phyloP scores from a whole-genome alignment of 73 alveolate species.

The Tetrahymena borealis region DNA sequence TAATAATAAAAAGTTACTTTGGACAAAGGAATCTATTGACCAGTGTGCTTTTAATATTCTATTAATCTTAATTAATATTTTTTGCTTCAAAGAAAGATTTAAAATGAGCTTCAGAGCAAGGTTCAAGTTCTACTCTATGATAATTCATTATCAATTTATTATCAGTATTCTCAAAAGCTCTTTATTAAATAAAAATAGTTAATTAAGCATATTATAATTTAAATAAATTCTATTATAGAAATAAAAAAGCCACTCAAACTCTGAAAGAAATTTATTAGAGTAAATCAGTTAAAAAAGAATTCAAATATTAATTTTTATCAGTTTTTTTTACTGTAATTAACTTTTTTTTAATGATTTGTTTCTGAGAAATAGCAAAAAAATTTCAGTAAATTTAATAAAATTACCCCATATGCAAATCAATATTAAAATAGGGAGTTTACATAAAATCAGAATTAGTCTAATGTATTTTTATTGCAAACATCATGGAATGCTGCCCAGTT shows the following conservation, averaged over 20 bases:
- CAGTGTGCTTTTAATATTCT: neutral
- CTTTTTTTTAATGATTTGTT: too few species aligned
- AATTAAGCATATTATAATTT: neutral
- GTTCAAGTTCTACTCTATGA: neutral
- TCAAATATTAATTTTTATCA: too few species aligned
- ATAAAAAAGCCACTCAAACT: too few species aligned
- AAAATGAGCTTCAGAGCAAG: neutral
- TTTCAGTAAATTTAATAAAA: neutral
- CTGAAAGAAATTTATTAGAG: too few species aligned
- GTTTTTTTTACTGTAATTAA: too few species aligned
- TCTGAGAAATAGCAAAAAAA: too few species aligned
- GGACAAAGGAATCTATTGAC: neutral
- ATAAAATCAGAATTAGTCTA: neutral
- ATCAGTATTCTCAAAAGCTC: neutral
- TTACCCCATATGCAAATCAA: neutral
- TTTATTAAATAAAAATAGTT: neutral
- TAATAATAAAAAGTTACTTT: neutral
- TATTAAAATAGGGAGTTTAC: neutral
- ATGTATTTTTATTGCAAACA: neutral
- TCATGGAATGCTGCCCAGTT: neutral
- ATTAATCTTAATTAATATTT: neutral
- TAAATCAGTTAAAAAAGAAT: too few species aligned
- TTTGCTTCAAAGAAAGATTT: neutral
- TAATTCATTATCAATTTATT: neutral
- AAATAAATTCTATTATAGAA: too few species aligned